Evolutionary conservation across 2,329 filamentous ascomycete genomes (phyloP).

Genomic region (Endocalyx cinctus): DNA sequence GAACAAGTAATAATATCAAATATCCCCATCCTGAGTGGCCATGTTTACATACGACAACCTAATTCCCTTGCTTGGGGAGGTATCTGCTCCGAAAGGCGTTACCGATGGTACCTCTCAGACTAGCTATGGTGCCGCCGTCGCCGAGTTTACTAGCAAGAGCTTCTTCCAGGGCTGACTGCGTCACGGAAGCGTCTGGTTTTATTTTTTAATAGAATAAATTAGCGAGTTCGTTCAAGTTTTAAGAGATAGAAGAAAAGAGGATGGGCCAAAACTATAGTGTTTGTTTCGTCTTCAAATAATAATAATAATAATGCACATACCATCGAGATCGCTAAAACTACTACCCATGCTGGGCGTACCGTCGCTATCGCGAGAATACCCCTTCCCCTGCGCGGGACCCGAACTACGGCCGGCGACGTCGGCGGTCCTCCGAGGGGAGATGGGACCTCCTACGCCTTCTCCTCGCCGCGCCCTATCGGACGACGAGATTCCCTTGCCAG

Average conservation of each 20-base stretch:
- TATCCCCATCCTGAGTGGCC: no score
- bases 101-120: conserved; percentile 64
- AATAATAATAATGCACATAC: conserved; percentile 33
- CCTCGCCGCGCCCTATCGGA: conserved; percentile 29
- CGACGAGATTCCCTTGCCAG: no score
- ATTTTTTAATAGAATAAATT: conserved; percentile 8
- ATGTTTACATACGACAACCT: no score
- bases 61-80: no score
- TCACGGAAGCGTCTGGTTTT: conserved; percentile 68
- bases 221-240: conserved; percentile 4
- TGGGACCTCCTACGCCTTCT: no score
- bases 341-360: conserved; percentile 78
- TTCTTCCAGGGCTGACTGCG: conserved; percentile 75
- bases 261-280: no score
- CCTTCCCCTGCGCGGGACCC: conserved; percentile 43
- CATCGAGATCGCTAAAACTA: conserved; percentile 81
- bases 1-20: no score
- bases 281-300: no score
- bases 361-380: conserved; percentile 59
- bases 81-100: conserved; percentile 62
- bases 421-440: conserved; percentile 55
- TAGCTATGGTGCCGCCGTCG: conserved; percentile 50
- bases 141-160: conserved; percentile 69
- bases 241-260: conserved; percentile 5
- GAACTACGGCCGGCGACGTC: conserved; percentile 55